A percentile compares a stretch with the other conserved stretches of the same genome.
Conservation (phyloP, 2,329 filamentous ascomycete species). For the Aspergillus sp. region DNA sequence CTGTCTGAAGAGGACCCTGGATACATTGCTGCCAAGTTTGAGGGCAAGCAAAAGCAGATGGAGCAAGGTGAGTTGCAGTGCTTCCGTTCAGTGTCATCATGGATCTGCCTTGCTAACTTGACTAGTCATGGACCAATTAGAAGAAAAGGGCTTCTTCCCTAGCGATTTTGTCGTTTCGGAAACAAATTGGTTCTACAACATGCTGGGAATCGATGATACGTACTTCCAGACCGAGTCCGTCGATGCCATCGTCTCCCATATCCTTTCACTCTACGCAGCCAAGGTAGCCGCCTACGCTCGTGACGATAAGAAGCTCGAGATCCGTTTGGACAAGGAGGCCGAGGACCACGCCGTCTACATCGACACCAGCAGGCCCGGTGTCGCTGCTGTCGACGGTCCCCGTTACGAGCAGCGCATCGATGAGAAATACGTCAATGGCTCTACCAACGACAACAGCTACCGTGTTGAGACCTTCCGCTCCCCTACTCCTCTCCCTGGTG, state of each 20-base stretch:
- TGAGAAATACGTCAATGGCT: conserved; percentile 86
- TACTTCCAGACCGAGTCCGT: conserved; percentile 90
- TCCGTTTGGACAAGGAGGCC: conserved; percentile 91
- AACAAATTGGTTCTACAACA: conserved; percentile 94
- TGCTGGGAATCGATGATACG: conserved; percentile 95
- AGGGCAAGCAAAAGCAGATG: conserved; percentile 90
- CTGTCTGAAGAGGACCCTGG: conserved; percentile 85
- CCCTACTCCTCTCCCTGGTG: conserved; percentile 66
- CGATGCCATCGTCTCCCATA: conserved; percentile 83
- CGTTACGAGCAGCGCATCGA: conserved; percentile 90
- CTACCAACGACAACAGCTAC: conserved; percentile 65
- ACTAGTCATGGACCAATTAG: conserved; percentile 71
- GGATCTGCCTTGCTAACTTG: not conserved
- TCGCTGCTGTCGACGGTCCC: conserved; percentile 69
- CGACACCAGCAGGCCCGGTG: conserved; percentile 87
- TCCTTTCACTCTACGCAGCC: conserved; percentile 92
- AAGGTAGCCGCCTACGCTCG: conserved; percentile 91
- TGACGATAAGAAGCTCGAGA: conserved; percentile 89
- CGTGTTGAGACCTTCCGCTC: conserved; percentile 97
- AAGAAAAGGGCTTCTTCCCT: conserved; percentile 78
- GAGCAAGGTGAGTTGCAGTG: conserved; percentile 54
- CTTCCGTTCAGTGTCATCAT: not conserved
- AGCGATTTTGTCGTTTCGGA: conserved; percentile 74
- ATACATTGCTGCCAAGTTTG: conserved; percentile 90
- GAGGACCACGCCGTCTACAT: conserved; percentile 96